A percentile compares a stretch with the other conserved stretches of the same genome.
Conservation (phyloP, 164 flowering plant genomes). For the Hamamelis virginiana region DNA sequence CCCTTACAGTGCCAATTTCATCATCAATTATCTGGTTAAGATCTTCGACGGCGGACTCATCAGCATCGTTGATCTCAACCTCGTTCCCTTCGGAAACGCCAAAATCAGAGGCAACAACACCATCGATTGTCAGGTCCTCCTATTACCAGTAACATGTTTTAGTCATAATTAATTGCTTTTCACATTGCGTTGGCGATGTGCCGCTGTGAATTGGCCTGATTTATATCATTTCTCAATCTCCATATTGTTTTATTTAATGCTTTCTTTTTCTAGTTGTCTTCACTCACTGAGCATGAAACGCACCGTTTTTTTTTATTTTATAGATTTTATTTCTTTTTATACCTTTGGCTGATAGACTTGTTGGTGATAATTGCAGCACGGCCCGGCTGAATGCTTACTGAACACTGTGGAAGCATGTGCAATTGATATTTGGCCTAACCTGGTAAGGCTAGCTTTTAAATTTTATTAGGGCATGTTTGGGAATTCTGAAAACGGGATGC, state of each 20-base stretch:
- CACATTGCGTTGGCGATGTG: background rate
- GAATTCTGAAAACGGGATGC: too few species aligned
- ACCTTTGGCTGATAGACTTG: background rate
- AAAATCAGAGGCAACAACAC: slow-evolving; percentile 27
- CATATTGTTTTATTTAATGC: background rate
- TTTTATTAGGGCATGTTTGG: too few species aligned
- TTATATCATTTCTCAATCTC: slow-evolving; percentile 1
- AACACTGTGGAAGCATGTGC: slow-evolving; percentile 94
- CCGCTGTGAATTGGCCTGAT: background rate
- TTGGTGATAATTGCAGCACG: slow-evolving; percentile 64
- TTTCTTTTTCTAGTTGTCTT: background rate
- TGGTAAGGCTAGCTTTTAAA: slow-evolving; percentile 41
- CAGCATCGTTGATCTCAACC: slow-evolving; percentile 46
- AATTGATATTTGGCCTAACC: slow-evolving; percentile 64
- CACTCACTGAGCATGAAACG: too few species aligned
- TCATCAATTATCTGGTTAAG: slow-evolving; percentile 34
- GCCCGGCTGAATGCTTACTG: slow-evolving; percentile 65
- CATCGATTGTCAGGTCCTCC: slow-evolving; percentile 53
- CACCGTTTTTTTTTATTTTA: too few species aligned
- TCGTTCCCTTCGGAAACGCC: slow-evolving; percentile 56
- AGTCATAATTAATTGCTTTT: background rate
- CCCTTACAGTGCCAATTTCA: slow-evolving; percentile 51
- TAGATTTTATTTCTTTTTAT: too few species aligned
- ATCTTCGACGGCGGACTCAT: slow-evolving; percentile 40
- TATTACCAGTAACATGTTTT: too few species aligned